Percentiles rank a stretch among this genome's conserved stretches.
phyloP scores from a whole-genome alignment of 225 moss, liverwort and hornwort genomes.

The Straminergon stramineum region DNA sequence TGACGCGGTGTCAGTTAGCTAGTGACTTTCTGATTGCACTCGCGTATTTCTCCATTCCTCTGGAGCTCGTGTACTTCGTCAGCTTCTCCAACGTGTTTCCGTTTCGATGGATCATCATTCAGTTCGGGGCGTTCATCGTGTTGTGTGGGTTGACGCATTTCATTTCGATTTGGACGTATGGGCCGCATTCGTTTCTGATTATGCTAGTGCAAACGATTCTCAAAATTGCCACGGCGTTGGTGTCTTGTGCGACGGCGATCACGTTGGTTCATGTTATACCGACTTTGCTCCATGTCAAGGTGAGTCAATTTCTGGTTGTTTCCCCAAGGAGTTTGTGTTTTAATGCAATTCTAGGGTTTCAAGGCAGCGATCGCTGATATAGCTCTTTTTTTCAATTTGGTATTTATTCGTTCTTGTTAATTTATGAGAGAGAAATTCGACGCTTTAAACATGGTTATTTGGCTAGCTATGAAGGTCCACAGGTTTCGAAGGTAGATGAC shows the following conservation, averaged over 20 bases:
- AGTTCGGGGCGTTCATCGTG: conserved; percentile 89
- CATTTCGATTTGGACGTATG: conserved; percentile 85
- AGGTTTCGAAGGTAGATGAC: background rate
- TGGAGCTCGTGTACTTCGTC: conserved; percentile 87
- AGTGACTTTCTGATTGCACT: conserved; percentile 89
- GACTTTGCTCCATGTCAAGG: conserved; percentile 84
- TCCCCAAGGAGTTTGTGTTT: background rate
- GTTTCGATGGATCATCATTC: conserved; percentile 74
- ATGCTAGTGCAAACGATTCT: conserved; percentile 73
- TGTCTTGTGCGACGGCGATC: conserved; percentile 86
- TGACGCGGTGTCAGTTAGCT: conserved; percentile 79
- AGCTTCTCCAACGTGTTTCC: conserved; percentile 86
- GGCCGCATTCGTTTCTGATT: conserved; percentile 81
- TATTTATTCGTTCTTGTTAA: background rate
- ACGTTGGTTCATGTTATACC: conserved; percentile 82
- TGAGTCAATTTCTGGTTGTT: background rate
- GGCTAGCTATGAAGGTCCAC: background rate
- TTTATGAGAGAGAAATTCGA: background rate
- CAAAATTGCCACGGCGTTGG: conserved; percentile 78
- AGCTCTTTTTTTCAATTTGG: background rate
- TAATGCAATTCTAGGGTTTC: background rate
- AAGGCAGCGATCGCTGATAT: background rate
- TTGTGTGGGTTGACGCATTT: conserved; percentile 90
- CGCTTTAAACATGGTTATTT: background rate
- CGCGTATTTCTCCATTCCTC: conserved; percentile 90